A percentile compares a stretch with the other conserved stretches of the same genome.
phyloP scores from a whole-genome alignment of 352 stramenopile species.

The Pythium dissotocum region DNA sequence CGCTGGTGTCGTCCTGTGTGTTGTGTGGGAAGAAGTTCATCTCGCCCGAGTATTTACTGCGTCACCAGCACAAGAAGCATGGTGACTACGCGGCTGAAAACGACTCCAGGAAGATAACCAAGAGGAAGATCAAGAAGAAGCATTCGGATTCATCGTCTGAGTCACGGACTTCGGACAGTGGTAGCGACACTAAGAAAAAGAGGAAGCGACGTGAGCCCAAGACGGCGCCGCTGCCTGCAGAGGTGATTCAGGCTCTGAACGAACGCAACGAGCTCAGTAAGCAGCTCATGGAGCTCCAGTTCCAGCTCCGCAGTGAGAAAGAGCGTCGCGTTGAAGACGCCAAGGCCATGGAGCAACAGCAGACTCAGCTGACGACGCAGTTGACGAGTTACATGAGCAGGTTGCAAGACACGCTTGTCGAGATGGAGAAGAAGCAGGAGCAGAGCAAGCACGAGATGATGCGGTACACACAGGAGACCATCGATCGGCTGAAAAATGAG shows the following conservation, averaged over 20 bases:
- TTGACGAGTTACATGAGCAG: constrained; percentile 63
- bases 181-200: constrained; percentile 13
- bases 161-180: constrained; percentile 11
- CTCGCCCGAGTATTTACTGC: constrained; percentile 68
- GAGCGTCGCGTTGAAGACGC: constrained; percentile 44
- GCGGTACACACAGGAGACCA: constrained; percentile 59
- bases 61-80: constrained; percentile 69
- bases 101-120: constrained; percentile 2
- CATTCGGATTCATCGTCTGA: constrained; percentile 12
- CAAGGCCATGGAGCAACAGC: constrained; percentile 47
- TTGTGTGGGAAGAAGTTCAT: constrained; percentile 80
- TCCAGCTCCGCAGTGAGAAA: constrained; percentile 54
- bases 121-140: constrained; percentile 31
- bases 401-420: constrained; percentile 51
- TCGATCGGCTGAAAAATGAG: constrained; percentile 45
- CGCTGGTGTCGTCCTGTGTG: constrained; percentile 40
- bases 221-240: constrained; percentile 16
- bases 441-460: constrained; percentile 62
- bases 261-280: constrained; percentile 61
- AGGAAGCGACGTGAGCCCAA: constrained; percentile 29
- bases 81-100: constrained; percentile 5
- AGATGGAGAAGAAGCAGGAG: constrained; percentile 73
- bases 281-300: constrained; percentile 59
- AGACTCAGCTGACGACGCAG: constrained; percentile 48
- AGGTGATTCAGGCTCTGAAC: constrained; percentile 48